Percentiles rank a stretch among this genome's conserved stretches.
Evolutionary conservation across 2,329 filamentous ascomycete genomes (phyloP).

Genomic region (Cladosporium sp.): DNA sequence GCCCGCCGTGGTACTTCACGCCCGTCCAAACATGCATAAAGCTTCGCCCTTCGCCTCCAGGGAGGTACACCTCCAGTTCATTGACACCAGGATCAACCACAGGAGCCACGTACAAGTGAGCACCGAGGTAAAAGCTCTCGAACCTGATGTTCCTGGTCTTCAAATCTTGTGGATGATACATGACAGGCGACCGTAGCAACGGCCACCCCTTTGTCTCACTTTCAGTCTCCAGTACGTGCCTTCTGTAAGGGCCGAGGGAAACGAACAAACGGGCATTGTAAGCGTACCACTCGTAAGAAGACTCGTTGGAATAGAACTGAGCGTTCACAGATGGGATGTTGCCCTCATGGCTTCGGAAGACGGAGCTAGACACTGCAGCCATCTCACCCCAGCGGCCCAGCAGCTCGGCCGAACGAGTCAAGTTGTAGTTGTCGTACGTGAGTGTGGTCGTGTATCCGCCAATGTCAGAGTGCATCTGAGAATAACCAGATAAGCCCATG

Average conservation of each 20-base stretch:
- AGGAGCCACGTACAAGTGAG: conserved; percentile 26
- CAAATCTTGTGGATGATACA: conserved; percentile 24
- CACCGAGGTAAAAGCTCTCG: conserved; percentile 27
- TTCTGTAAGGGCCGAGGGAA: conserved; percentile 31
- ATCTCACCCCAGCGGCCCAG: conserved; percentile 37
- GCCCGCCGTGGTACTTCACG: conserved; percentile 20
- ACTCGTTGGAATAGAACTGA: conserved; percentile 34
- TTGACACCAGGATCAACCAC: conserved; percentile 23
- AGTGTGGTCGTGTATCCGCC: conserved; percentile 35
- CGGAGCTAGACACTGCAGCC: conserved; percentile 30
- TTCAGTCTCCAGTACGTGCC: conserved; percentile 26
- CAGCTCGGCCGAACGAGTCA: conserved; percentile 33
- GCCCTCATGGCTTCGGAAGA: conserved; percentile 36
- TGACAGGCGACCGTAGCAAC: conserved; percentile 22
- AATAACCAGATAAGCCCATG: conserved; percentile 35
- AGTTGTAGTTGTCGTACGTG: conserved; percentile 25
- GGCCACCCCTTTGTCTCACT: conserved; percentile 27
- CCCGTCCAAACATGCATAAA: conserved; percentile 28
- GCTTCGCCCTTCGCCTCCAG: conserved; percentile 17
- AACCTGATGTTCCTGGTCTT: conserved; percentile 23
- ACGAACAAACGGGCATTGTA: conserved; percentile 35
- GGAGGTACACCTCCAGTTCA: conserved; percentile 24
- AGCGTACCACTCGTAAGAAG: conserved; percentile 32
- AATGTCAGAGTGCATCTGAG: conserved; percentile 33
- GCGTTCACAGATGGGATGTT: conserved; percentile 35